phyloP scores from a whole-genome alignment of 257 asterid species.

The Gardenia jasminoides region DNA sequence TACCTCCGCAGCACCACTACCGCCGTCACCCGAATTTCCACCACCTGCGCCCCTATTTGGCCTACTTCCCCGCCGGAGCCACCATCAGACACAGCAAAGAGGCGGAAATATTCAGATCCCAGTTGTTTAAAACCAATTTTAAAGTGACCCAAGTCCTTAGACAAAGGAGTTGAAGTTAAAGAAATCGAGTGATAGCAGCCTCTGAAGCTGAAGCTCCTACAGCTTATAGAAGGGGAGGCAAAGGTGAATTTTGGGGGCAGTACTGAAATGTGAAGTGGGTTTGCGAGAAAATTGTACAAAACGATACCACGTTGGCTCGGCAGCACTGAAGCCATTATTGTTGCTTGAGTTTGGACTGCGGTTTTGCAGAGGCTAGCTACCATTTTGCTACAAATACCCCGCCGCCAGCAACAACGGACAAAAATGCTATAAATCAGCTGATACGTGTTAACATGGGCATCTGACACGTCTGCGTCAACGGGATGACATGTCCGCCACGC shows the following conservation, averaged over 20 bases:
- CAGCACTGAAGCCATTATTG: constrained; percentile 43
- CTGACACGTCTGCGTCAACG: too few species aligned
- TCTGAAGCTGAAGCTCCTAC: constrained; percentile 10
- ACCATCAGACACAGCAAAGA: constrained; percentile 45
- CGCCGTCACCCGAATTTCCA: constrained; percentile 48
- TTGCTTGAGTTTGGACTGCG: background rate
- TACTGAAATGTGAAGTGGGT: constrained; percentile 20
- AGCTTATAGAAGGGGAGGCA: constrained; percentile 20
- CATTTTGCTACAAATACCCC: too few species aligned
- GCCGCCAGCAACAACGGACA: too few species aligned
- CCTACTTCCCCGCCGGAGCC: constrained; percentile 48
- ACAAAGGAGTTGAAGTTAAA: constrained; percentile 30
- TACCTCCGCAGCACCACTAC: constrained; percentile 31
- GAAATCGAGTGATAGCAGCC: constrained; percentile 27
- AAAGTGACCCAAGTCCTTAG: constrained; percentile 23
- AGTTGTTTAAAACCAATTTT: constrained; percentile 20
- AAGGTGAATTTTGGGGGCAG: constrained; percentile 27
- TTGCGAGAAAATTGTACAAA: constrained; percentile 22
- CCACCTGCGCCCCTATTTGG: constrained; percentile 58
- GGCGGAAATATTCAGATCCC: constrained; percentile 38
- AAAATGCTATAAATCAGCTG: too few species aligned
- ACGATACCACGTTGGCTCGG: constrained; percentile 30
- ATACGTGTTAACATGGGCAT: too few species aligned
- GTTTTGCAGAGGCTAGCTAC: background rate
- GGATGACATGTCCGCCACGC: too few species aligned